phyloP scores from a whole-genome alignment of 2,329 filamentous ascomycete species.

The Colletotrichum camelliae region DNA sequence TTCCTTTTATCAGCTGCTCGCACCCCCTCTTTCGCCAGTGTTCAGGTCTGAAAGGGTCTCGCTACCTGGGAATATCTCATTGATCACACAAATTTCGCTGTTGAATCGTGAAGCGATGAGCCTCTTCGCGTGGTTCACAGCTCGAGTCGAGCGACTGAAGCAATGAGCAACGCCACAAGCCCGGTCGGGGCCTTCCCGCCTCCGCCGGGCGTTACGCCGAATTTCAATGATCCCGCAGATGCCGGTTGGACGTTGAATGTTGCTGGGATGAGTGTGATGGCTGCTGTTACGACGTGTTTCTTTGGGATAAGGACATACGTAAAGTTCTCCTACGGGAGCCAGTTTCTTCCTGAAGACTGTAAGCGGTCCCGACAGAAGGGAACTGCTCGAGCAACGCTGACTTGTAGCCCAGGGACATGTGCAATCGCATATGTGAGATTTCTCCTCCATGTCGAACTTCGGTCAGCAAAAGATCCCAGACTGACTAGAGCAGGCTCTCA shows the following conservation, averaged over 20 bases:
- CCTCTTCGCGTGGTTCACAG: neutral
- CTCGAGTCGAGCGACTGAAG: neutral
- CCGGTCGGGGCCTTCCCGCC: conserved; percentile 24
- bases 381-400: neutral
- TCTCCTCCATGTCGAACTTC: neutral
- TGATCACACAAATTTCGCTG: neutral
- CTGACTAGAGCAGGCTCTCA: neutral
- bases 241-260: conserved; percentile 18
- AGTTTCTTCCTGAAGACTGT: conserved; percentile 9
- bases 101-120: conserved; percentile 1
- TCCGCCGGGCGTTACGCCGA: conserved; percentile 25
- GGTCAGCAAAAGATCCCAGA: neutral
- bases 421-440: conserved; percentile 8
- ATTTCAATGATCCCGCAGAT: conserved; percentile 25
- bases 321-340: conserved; percentile 15
- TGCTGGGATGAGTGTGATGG: conserved; percentile 20
- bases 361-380: neutral
- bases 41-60: neutral
- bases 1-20: neutral
- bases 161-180: conserved; percentile 11
- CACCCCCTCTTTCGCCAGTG: neutral
- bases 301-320: conserved; percentile 23
- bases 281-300: conserved; percentile 13
- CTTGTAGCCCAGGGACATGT: conserved; percentile 1
- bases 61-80: neutral